phyloP scores from a whole-genome alignment of 129 eudicot species.

The Calendula officinalis region DNA sequence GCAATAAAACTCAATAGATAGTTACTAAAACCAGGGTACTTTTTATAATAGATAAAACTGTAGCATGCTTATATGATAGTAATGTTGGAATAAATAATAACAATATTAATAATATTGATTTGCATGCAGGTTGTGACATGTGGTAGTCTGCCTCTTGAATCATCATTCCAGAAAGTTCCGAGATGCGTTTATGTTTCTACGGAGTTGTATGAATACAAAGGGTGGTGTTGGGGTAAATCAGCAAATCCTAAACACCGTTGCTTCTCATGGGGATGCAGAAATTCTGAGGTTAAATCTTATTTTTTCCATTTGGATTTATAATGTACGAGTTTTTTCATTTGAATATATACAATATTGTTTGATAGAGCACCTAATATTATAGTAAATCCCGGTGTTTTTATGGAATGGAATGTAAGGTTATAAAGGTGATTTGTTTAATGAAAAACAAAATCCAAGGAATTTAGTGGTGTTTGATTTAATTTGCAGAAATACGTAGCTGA shows the following conservation, averaged over 20 bases:
- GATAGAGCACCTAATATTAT: too few species aligned
- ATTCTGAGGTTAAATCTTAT: constrained; percentile 62
- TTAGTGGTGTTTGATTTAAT: too few species aligned
- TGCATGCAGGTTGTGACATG: constrained; percentile 81
- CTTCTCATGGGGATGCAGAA: constrained; percentile 88
- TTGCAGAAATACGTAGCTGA: constrained; percentile 88
- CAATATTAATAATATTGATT: too few species aligned
- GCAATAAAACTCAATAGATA: background rate
- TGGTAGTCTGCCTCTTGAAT: constrained; percentile 94
- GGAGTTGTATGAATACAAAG: constrained; percentile 80
- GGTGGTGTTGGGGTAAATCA: constrained; percentile 70
- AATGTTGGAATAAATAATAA: background rate
- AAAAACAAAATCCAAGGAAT: too few species aligned
- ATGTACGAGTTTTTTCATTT: too few species aligned
- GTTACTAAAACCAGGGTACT: background rate
- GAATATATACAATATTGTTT: too few species aligned
- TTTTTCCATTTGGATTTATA: too few species aligned
- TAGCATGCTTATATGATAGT: background rate
- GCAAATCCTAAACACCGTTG: constrained; percentile 74
- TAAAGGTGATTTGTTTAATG: too few species aligned
- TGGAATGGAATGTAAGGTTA: too few species aligned
- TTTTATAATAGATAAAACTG: background rate
- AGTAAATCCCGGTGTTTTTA: too few species aligned
- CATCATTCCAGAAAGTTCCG: constrained; percentile 77
- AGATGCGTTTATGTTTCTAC: constrained; percentile 88